These are phyloP conservation scores for Trypanosoma lewisi DNA, from an alignment of 208 protist species.

Conservation along the genomic window DNA sequence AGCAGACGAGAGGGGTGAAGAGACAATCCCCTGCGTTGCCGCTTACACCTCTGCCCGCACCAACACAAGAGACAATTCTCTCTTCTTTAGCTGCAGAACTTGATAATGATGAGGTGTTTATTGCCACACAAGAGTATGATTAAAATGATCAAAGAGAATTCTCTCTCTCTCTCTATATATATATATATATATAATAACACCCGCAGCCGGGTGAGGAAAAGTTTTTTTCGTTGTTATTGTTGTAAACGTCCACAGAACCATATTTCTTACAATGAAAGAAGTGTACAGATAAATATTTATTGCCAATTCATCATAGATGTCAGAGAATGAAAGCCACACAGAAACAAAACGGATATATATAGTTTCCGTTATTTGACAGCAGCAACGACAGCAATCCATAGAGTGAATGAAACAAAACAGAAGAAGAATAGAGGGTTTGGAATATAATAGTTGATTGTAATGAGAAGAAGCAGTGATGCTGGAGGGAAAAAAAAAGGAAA, in stretches of 20 bases:
- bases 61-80: constrained; percentile 19
- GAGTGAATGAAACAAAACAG: neutral
- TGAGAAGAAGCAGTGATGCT: neutral
- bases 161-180: constrained; percentile 13
- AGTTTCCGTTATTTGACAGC: no score
- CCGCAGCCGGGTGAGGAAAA: no score
- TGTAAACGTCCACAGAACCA: no score
- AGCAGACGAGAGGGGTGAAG: neutral
- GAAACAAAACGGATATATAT: neutral
- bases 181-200: no score
- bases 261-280: neutral
- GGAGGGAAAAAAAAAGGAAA: constrained; percentile 9
- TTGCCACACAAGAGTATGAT: constrained; percentile 81
- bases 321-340: neutral
- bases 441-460: neutral
- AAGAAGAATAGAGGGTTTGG: neutral
- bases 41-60: neutral
- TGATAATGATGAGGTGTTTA: constrained; percentile 67
- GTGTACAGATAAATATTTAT: neutral
- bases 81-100: constrained; percentile 40
- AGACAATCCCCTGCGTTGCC: neutral
- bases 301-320: neutral
- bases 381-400: no score
- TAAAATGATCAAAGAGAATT: constrained; percentile 12
- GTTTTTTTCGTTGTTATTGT: constrained; percentile 1